Base-by-base conservation (phyloP, 768 basidiomycete species). In the Hebeloma cylindrosporum region DNA sequence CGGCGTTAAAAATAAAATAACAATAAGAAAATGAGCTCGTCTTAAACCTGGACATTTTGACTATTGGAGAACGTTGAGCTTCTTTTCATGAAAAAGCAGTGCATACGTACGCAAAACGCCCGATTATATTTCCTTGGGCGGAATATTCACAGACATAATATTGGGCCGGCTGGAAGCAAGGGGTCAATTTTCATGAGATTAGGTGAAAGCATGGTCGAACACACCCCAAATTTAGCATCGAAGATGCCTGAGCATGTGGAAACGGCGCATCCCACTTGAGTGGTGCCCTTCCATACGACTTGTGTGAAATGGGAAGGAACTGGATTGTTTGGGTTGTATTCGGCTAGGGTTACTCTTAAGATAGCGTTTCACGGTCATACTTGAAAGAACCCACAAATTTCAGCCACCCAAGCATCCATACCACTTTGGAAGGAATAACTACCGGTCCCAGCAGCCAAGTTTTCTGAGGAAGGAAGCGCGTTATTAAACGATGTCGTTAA, bases 361-460 rank as follows among this genome's bases (percentile, higher is more conserved):
- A 21, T 17, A 13, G 22, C 10, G 7, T 30, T 39, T 28, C 14
- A n/a, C 23, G 18, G 20, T 44, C 13, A 23, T 23, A 13, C 26
- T 11, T 20, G 9, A 30, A 21, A 30, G 41, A 50, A 79, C 79
- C 66, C 54, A 82, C 81, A 68, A 50, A 68, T 77, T 80, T 89
- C 87, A 54, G 75, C 76, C 3, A 78, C 75, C 88, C 86, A 90
- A 4, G 67, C 64, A 48, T 73, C 66, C 52, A 88, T 65, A 13
- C 77, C 85, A 0, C 60, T 34, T 8, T 62, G 40, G 46, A 85
- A 80, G 36, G 57, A 65, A 58, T 74, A 85, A 21, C 52, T 56
- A 17, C 80, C 82, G n/a, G 82, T 82, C 7, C 85, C 85, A 42
- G 84, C 85, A 43, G 85, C 83, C 49, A 88, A 63, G 55, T 90